Evolutionary conservation across 495 filamentous ascomycete genomes (phyloP).

Genomic region (Staphylotrichum tortipilum): DNA sequence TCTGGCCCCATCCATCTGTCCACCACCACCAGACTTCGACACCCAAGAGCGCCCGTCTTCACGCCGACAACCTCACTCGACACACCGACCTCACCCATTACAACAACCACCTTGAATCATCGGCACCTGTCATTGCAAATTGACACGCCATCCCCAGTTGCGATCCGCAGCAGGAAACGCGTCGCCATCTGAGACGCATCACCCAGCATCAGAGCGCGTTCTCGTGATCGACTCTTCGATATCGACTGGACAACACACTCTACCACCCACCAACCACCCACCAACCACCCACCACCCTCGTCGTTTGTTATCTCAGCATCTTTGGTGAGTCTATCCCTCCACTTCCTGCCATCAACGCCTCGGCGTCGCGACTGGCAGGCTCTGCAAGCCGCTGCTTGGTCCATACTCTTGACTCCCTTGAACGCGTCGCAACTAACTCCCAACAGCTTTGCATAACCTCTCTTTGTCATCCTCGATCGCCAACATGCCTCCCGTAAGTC

Average conservation of each 20-base stretch:
- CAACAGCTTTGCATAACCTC: constrained; percentile 9
- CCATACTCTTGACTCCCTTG: neutral
- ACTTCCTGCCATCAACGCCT: neutral
- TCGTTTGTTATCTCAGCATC: constrained; percentile 9
- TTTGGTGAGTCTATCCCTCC: constrained; percentile 8
- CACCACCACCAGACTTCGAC: constrained; percentile 28
- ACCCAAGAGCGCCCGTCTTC: constrained; percentile 22
- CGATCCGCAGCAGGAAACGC: constrained; percentile 16
- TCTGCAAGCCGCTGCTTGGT: neutral
- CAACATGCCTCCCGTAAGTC: constrained; percentile 49
- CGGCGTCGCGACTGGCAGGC: neutral
- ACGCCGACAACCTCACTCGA: constrained; percentile 15
- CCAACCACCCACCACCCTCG: constrained; percentile 2
- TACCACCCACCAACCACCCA: too few species aligned
- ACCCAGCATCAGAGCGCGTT: constrained; percentile 3
- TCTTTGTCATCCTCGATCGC: constrained; percentile 6
- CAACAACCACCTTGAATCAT: constrained; percentile 8
- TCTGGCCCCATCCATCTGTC: constrained; percentile 23
- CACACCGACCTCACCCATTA: constrained; percentile 13
- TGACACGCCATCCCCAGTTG: constrained; percentile 14
- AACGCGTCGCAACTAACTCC: constrained; percentile 8
- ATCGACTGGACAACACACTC: constrained; percentile 6
- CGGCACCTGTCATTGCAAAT: constrained; percentile 12
- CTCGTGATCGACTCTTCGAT: constrained; percentile 6
- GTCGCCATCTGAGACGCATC: constrained; percentile 6